Evolutionary conservation across 2,329 filamentous ascomycete species (phyloP), one percentile per base, ranked within the genome.

Genomic region (Coniella lustricola): DNA sequence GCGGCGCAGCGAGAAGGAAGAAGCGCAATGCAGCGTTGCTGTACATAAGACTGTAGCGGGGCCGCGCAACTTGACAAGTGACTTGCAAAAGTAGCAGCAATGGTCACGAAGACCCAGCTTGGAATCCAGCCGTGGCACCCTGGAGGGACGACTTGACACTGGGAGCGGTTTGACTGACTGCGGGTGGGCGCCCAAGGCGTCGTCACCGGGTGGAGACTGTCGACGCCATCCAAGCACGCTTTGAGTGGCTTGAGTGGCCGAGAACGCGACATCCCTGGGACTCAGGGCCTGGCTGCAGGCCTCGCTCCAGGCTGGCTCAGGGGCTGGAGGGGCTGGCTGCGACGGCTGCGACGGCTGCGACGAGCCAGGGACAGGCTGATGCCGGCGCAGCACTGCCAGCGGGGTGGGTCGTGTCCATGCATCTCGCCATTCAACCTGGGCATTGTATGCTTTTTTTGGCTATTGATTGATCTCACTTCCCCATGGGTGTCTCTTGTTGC

Each of bases 181-280:
- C n/a, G n/a, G n/a, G n/a, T n/a, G n/a, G n/a, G n/a, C n/a, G n/a
- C n/a, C n/a, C n/a, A n/a, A n/a, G 17, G 43, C 43, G 43, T 45
- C 43, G 43, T 45, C 43, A 45, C 33, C 43, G 21, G 20, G 43
- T 45, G 43, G 43, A 22, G 25, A 32, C 39, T 7, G 21, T 16
- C 3, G 1, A 7, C 40, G 16, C 29, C 40, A 21, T 7, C 10
- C 16, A 13, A 21, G 21, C 21, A 13, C 18, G n/a, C n/a, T n/a
- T n/a, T n/a, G n/a, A n/a, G n/a, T n/a, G n/a, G n/a, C 3, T 14
- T 40, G 12, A 40, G 9, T 40, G 37, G 17, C 37, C 37, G 14
- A 40, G 21, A 5, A 25, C 29, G 14, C 18, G n/a, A 29, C 29
- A 3, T 9, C 25, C 29, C 40, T 32, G 25, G 17, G 29, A n/a